Conservation (phyloP, 2,329 filamentous ascomycete species). For the Cercospora canescens region DNA sequence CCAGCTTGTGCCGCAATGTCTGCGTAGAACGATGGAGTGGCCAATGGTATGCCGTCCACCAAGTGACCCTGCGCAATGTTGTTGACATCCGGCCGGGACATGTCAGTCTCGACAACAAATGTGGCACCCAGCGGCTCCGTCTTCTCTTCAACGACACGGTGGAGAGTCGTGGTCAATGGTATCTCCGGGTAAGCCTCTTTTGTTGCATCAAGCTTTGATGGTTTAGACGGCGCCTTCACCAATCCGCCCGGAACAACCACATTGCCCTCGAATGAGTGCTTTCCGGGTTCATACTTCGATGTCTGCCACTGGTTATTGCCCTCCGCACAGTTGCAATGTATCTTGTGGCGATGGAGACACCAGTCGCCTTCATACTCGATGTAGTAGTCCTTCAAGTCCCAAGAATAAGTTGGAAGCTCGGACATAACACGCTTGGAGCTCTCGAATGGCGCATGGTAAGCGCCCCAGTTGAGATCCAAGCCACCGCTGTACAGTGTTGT, state of each 20-base stretch:
- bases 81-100: neutral
- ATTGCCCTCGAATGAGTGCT: neutral
- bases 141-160: neutral
- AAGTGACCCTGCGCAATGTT: neutral
- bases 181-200: neutral
- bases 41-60: neutral
- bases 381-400: neutral
- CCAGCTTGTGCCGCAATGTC: neutral
- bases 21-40: neutral
- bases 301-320: neutral
- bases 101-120: neutral
- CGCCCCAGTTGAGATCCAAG: conserved; percentile 60
- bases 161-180: neutral
- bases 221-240: neutral
- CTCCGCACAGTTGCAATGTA: neutral
- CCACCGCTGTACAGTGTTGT: conserved; percentile 56
- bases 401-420: conserved; percentile 53
- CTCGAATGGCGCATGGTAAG: conserved; percentile 53
- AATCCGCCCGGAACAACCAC: neutral
- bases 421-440: conserved; percentile 39
- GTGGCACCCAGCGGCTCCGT: neutral
- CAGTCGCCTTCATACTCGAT: neutral
- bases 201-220: neutral
- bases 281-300: neutral
- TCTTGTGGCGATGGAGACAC: neutral